phyloP scores from a whole-genome alignment of 2,329 filamentous ascomycete genomes.

The Aureobasidium mangrovei region DNA sequence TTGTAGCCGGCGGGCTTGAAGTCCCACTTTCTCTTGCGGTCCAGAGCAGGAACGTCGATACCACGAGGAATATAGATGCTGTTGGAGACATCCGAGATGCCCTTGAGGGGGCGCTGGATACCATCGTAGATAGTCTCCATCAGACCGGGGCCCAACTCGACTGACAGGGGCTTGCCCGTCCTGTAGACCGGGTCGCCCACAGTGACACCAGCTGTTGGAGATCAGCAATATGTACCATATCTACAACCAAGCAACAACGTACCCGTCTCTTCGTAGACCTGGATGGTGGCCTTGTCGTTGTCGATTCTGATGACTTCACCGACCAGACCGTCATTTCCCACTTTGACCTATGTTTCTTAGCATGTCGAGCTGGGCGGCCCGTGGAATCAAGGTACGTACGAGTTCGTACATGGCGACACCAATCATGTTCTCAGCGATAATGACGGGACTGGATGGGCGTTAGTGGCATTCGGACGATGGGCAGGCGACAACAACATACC shows the following conservation, averaged over 20 bases:
- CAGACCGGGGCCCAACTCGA: slow-evolving; percentile 91
- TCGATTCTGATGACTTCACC: slow-evolving; percentile 98
- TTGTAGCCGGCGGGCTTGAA: slow-evolving; percentile 76
- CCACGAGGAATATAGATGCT: slow-evolving; percentile 98
- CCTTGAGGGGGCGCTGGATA: slow-evolving; percentile 88
- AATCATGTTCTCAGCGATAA: slow-evolving; percentile 96
- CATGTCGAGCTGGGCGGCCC: slow-evolving; percentile 34
- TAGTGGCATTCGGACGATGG: slow-evolving; percentile 17
- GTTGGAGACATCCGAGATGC: slow-evolving; percentile 66
- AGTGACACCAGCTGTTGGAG: slow-evolving; percentile 70
- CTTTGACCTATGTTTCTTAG: slow-evolving; percentile 51
- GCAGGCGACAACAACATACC: slow-evolving; percentile 32
- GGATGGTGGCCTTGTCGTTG: slow-evolving; percentile 89
- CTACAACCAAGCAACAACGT: slow-evolving; percentile 25
- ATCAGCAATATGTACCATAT: neutral
- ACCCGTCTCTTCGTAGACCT: slow-evolving; percentile 99
- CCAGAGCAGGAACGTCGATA: slow-evolving; percentile 76
- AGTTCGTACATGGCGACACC: slow-evolving; percentile 99
- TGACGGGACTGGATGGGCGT: slow-evolving; percentile 58
- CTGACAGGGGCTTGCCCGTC: slow-evolving; percentile 91
- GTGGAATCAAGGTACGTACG: slow-evolving; percentile 42
- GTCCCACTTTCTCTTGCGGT: slow-evolving; percentile 91
- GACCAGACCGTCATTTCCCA: slow-evolving; percentile 83
- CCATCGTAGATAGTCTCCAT: slow-evolving; percentile 99
- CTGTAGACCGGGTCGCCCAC: slow-evolving; percentile 87